Evolutionary conservation across 148 eudicot genomes (phyloP).

Genomic region (Spergularia marina): DNA sequence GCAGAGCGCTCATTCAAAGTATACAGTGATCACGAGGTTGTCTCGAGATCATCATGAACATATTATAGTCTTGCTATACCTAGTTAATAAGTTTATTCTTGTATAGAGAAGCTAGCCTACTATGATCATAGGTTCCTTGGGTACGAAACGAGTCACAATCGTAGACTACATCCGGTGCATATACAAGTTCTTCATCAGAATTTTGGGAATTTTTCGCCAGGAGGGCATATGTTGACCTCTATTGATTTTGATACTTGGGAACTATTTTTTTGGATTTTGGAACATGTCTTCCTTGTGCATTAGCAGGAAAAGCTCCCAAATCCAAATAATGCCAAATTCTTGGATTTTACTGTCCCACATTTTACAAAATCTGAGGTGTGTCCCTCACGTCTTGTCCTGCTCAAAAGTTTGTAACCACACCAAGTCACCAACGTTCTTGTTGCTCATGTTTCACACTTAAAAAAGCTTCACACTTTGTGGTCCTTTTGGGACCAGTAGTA

Average conservation of each 20-base stretch:
- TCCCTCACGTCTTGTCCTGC: constrained; percentile 3
- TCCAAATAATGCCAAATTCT: constrained; percentile 10
- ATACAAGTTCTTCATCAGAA: constrained; percentile 21
- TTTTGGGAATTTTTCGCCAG: constrained; percentile 6
- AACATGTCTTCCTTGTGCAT: constrained; percentile 6
- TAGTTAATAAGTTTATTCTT: constrained; percentile 35
- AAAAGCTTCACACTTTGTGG: constrained; percentile 4
- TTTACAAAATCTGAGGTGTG: not conserved
- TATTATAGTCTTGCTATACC: constrained; percentile 9
- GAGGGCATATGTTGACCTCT: not conserved
- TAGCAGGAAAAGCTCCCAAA: constrained; percentile 3
- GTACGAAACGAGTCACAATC: constrained; percentile 15
- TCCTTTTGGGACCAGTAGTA: constrained; percentile 6
- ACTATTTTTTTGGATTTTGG: constrained; percentile 12
- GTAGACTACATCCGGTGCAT: constrained; percentile 21
- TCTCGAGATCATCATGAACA: constrained; percentile 26
- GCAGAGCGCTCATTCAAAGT: constrained; percentile 3
- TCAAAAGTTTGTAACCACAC: not conserved
- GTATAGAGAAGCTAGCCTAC: constrained; percentile 34
- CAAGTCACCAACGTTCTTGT: not conserved
- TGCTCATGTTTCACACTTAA: not conserved
- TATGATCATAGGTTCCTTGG: constrained; percentile 11
- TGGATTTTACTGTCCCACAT: not conserved
- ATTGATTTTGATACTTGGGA: not conserved
- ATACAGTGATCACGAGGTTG: constrained; percentile 12